Evolutionary conservation across 192 early-diverging fungal genomes (phyloP).

Genomic region (Martensiomyces pterosporus): DNA sequence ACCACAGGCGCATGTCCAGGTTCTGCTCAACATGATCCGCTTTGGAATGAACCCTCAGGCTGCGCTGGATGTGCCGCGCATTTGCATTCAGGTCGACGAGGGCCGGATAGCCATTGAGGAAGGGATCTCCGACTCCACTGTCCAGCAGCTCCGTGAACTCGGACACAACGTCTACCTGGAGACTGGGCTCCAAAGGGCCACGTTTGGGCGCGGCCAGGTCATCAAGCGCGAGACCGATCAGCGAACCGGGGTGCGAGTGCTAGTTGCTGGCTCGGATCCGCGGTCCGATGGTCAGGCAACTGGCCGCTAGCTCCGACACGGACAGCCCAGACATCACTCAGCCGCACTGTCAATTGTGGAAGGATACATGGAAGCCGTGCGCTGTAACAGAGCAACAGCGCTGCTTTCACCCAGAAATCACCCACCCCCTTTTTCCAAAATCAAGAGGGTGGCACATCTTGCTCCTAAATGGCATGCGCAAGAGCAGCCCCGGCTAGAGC

Average conservation of each 20-base stretch:
- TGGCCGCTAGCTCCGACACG: constrained; percentile 50
- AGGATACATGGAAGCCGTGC: too few species aligned
- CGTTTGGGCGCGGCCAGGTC: constrained; percentile 76
- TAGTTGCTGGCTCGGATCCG: constrained; percentile 55
- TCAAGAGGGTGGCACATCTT: too few species aligned
- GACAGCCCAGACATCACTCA: too few species aligned
- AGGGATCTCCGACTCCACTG: constrained; percentile 44
- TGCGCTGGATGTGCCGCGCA: constrained; percentile 65
- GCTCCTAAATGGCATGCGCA: too few species aligned
- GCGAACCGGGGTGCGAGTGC: constrained; percentile 40
- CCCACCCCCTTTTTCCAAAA: too few species aligned
- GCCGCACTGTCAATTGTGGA: too few species aligned
- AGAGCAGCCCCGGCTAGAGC: too few species aligned
- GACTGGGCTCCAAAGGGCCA: constrained; percentile 41
- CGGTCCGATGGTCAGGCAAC: constrained; percentile 57
- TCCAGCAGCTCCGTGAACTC: constrained; percentile 49
- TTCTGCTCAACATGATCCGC: constrained; percentile 62
- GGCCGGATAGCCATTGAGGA: constrained; percentile 59
- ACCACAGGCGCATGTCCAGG: constrained; percentile 82
- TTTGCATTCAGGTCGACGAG: constrained; percentile 52
- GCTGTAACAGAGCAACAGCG: too few species aligned
- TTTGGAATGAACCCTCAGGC: constrained; percentile 58
- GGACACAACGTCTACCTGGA: constrained; percentile 58
- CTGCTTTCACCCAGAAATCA: too few species aligned
- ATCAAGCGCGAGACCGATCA: constrained; percentile 48